Percentiles rank a stretch among this genome's conserved stretches.
Evolutionary conservation across 495 filamentous ascomycete species (phyloP).

Genomic region (Aspergillus asperescens): DNA sequence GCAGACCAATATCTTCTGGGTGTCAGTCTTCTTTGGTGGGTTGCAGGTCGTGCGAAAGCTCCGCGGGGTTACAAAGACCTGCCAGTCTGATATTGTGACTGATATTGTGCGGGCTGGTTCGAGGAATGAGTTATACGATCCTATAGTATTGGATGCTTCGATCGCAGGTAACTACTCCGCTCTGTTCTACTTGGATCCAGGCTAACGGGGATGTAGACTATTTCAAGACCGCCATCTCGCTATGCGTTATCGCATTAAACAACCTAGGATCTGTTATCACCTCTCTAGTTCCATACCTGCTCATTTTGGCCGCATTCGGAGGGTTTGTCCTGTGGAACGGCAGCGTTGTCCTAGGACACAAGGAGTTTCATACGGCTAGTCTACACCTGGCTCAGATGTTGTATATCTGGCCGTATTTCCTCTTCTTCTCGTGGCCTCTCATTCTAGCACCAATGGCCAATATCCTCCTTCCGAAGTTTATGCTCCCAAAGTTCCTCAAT

Average conservation of each 20-base stretch:
- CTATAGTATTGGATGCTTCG: constrained; percentile 47
- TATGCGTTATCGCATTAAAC: constrained; percentile 50
- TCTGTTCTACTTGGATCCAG: not conserved
- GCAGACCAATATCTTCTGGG: constrained; percentile 98
- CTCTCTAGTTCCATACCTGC: constrained; percentile 59
- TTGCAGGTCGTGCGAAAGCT: constrained; percentile 55
- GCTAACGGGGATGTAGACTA: constrained; percentile 49
- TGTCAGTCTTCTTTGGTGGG: constrained; percentile 77
- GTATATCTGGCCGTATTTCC: constrained; percentile 85
- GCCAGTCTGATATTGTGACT: constrained; percentile 18
- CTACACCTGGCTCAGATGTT: constrained; percentile 89
- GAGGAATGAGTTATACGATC: constrained; percentile 61
- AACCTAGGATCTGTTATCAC: constrained; percentile 46
- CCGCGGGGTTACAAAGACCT: constrained; percentile 24
- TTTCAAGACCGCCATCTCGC: constrained; percentile 53
- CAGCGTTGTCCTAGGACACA: constrained; percentile 88
- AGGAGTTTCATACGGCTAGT: constrained; percentile 85
- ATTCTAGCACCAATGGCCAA: constrained; percentile 51
- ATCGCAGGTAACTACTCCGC: constrained; percentile 47
- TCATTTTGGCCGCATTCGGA: constrained; percentile 62
- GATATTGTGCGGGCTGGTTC: constrained; percentile 32
- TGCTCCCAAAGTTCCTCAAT: constrained; percentile 36
- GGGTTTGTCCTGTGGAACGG: constrained; percentile 81
- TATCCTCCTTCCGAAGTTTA: constrained; percentile 29
- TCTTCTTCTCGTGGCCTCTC: constrained; percentile 84